A percentile compares a stretch with the other conserved stretches of the same genome.
Conservation (phyloP, 2,329 filamentous ascomycete species). For the Aspergillus melleus region DNA sequence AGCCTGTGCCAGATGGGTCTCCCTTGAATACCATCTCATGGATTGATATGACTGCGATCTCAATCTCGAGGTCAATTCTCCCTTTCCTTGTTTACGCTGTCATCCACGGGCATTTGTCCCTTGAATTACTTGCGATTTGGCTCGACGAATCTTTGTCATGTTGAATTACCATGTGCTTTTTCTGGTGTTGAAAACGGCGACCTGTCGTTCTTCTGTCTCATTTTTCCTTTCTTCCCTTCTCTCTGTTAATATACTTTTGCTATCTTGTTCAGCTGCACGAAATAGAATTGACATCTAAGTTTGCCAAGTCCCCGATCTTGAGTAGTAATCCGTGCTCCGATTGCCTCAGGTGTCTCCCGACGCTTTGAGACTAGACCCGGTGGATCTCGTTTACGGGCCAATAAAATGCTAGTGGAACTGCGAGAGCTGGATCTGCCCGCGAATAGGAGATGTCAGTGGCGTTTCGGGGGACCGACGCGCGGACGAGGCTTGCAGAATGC, state of each 20-base stretch:
- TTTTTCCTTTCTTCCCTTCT: conserved; percentile 12
- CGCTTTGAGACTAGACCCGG: neutral
- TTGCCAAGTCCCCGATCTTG: neutral
- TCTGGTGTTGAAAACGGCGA: conserved; percentile 20
- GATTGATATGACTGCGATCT: conserved; percentile 14
- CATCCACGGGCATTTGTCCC: conserved; percentile 6
- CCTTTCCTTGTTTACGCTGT: conserved; percentile 11
- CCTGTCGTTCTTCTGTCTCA: conserved; percentile 1
- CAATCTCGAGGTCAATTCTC: conserved; percentile 5
- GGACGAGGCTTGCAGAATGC: conserved; percentile 13
- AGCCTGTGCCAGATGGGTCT: conserved; percentile 24
- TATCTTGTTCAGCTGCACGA: conserved; percentile 4
- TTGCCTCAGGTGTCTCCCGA: neutral
- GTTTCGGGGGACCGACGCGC: too few relatives aligned
- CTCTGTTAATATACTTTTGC: conserved; percentile 20
- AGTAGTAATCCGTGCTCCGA: neutral
- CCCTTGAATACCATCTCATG: conserved; percentile 8
- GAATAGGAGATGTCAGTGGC: too few relatives aligned
- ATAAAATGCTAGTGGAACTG: conserved; percentile 4
- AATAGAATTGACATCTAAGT: conserved; percentile 18
- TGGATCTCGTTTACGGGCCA: conserved; percentile 9
- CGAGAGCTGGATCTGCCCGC: too few relatives aligned
- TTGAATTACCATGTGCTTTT: conserved; percentile 21
- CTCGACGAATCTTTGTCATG: conserved; percentile 23
- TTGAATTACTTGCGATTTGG: conserved; percentile 21